Evolutionary conservation across 805 yeast genomes (phyloP).

Genomic region (Metschnikowia arizonensis): DNA sequence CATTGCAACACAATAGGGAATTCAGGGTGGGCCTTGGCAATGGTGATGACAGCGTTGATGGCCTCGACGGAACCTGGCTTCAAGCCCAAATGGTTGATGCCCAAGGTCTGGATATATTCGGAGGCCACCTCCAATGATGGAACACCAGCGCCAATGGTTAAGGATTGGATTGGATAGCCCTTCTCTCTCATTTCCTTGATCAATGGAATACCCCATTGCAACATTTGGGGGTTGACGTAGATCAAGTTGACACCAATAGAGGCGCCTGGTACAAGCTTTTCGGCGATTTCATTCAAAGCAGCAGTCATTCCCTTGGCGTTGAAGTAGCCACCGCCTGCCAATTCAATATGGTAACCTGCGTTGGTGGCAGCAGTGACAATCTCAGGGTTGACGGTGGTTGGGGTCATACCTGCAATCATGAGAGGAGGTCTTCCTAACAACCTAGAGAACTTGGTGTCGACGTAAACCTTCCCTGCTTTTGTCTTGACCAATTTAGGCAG

Average conservation of each 20-base stretch:
- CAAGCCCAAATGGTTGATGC: constrained; percentile 89
- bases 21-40: constrained; percentile 91
- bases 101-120: constrained; percentile 90
- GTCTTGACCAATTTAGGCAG: constrained; percentile 83
- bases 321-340: constrained; percentile 99
- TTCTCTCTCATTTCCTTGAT: constrained; percentile 80
- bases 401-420: constrained; percentile 99
- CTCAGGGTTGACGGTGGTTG: constrained; percentile 91
- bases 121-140: constrained; percentile 96
- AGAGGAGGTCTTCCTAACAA: constrained; percentile 92
- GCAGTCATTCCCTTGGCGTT: constrained; percentile 60
- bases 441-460: constrained; percentile 91
- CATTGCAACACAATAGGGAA: constrained; percentile 98
- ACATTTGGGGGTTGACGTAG: constrained; percentile 94
- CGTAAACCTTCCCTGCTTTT: constrained; percentile 62
- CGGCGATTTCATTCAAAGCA: constrained; percentile 73
- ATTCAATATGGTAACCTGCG: constrained; percentile 95
- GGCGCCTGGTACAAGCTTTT: constrained; percentile 69
- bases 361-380: constrained; percentile 91
- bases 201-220: constrained; percentile 98
- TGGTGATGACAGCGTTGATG: constrained; percentile 76
- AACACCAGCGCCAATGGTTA: constrained; percentile 99
- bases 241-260: constrained; percentile 90
- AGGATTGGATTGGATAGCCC: constrained; percentile 94
- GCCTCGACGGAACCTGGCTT: constrained; percentile 98